Base-by-base conservation (phyloP, 495 filamentous ascomycete genomes). In the Hyaloscypha hepaticicola region DNA sequence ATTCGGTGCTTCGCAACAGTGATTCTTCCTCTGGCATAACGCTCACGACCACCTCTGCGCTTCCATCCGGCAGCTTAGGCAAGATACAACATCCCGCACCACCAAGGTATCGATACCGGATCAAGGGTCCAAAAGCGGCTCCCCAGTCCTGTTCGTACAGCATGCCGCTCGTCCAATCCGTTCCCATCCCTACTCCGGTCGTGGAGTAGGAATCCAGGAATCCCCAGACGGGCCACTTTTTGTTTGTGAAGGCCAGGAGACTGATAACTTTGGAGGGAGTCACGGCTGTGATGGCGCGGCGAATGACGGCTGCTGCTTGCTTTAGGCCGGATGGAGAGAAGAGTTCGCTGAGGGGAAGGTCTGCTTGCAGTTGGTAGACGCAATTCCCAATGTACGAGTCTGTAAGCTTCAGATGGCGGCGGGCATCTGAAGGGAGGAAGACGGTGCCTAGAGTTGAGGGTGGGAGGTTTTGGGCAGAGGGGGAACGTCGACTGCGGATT, bases 121-220 rank as follows among this genome's bases (percentile, higher is more conserved):
- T 26, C 38, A 64, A 25, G 5, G 34, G 34, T 26, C 62, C 62
- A 52, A 64, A 64, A 5, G 34, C 55, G 12, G 58, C 27, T 12
- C 62, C 62, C 62, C 62, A 64, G 26, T 64, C 62, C 11, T 50
- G 21, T n/a, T 9, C 22, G 58, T 64, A 64, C 8, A 64, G 53
- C 27, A 22, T 3, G 1, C 62, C 62, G 31, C 62, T 58, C n/a
- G 31, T 51, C 62, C 62, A 64, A 51, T 58, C 55, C 26, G 62
- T 64, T 2, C 62, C 53, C 62, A 64, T 58, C 21, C 22, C 62
- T 11, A 64, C 53, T 25, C 55, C 62, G 6, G 62, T 58, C 38
- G 62, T 51, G 6, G 62, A 5, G 19, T 24, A 19, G 3, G 19
- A 25, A 1, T 24, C 26, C 52, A 58, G 51, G 29, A 64, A 64